These are phyloP conservation scores for Colletotrichum destructivum DNA, from an alignment of 2,329 filamentous ascomycete species.

Conservation along the genomic window DNA sequence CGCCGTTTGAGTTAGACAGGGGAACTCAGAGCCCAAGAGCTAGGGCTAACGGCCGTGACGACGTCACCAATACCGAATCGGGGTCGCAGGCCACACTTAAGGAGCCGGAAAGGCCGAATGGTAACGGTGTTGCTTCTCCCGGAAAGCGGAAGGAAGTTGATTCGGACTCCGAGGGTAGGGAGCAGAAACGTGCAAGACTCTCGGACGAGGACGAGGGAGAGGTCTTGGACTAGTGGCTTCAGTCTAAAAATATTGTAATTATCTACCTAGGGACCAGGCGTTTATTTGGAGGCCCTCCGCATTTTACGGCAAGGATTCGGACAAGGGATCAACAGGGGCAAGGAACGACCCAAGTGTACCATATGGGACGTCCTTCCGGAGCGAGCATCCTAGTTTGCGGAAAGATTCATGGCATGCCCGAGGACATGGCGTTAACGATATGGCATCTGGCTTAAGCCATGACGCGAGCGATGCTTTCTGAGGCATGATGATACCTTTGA, in stretches of 20 bases:
- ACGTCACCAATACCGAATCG: conserved; percentile 51
- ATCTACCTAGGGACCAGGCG: conserved; percentile 31
- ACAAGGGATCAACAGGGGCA: conserved; percentile 3
- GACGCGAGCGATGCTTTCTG: conserved; percentile 28
- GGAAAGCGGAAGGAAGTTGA: conserved; percentile 61
- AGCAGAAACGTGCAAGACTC: conserved; percentile 61
- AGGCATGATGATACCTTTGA: conserved; percentile 22
- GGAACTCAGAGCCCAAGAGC: conserved; percentile 64
- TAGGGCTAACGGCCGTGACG: conserved; percentile 57
- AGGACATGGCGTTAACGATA: conserved; percentile 27
- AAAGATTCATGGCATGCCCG: conserved; percentile 9
- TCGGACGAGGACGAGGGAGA: conserved; percentile 66
- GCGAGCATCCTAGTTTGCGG: conserved; percentile 5
- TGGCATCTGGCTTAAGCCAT: conserved; percentile 17
- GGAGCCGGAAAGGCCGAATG: conserved; percentile 45
- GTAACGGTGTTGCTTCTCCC: conserved; percentile 54
- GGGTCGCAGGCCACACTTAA: conserved; percentile 54
- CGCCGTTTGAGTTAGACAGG: conserved; percentile 63
- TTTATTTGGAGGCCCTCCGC: conserved; percentile 28
- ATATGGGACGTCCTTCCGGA: conserved; percentile 9
- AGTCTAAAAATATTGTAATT: conserved; percentile 29
- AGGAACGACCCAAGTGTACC: conserved; percentile 21
- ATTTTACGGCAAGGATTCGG: conserved; percentile 11
- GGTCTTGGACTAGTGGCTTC: conserved; percentile 46
- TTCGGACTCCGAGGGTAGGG: conserved; percentile 53